These are phyloP conservation scores for Wickerhamiella qilinensis DNA, from an alignment of 805 yeast species.

Conservation along the genomic window DNA sequence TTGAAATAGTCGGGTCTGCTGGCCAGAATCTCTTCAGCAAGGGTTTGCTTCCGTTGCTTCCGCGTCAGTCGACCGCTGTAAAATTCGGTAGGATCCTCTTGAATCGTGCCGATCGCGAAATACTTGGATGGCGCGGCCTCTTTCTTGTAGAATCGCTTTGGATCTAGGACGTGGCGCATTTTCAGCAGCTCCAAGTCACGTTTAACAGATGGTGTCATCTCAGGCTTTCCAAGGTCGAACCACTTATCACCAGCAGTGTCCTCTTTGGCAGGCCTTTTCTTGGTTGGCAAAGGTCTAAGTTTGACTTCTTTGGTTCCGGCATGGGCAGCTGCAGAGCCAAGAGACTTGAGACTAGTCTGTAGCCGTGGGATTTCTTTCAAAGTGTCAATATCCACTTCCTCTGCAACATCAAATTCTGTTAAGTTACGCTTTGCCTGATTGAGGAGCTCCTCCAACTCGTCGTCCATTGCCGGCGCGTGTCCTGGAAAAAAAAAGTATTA, in stretches of 20 bases:
- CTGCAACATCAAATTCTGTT: conserved; percentile 3
- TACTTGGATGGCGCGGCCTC: conserved; percentile 51
- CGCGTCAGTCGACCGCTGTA: conserved; percentile 49
- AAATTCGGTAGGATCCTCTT: conserved; percentile 70
- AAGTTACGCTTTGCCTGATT: conserved; percentile 10
- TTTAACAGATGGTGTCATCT: conserved; percentile 51
- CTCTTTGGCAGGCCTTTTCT: conserved; percentile 16
- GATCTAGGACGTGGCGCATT: conserved; percentile 84
- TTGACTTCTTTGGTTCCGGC: neutral
- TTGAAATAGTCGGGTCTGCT: conserved; percentile 54
- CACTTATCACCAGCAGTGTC: conserved; percentile 43
- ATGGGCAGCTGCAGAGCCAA: neutral
- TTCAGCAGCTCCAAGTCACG: conserved; percentile 66
- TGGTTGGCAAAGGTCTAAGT: conserved; percentile 15
- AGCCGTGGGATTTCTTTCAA: conserved; percentile 4
- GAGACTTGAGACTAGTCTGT: neutral
- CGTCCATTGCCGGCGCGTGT: conserved; percentile 7
- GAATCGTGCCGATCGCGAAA: conserved; percentile 78
- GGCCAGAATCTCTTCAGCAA: conserved; percentile 68
- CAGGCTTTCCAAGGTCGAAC: conserved; percentile 69
- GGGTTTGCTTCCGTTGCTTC: conserved; percentile 58
- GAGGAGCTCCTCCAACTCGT: conserved; percentile 10
- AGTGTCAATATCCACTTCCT: neutral
- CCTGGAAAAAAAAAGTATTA: too few species aligned
- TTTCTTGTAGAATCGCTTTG: conserved; percentile 86